Percentiles rank a stretch among this genome's conserved stretches.
phyloP scores from a whole-genome alignment of 1,284 basidiomycete species.

The Marasmius sp. region DNA sequence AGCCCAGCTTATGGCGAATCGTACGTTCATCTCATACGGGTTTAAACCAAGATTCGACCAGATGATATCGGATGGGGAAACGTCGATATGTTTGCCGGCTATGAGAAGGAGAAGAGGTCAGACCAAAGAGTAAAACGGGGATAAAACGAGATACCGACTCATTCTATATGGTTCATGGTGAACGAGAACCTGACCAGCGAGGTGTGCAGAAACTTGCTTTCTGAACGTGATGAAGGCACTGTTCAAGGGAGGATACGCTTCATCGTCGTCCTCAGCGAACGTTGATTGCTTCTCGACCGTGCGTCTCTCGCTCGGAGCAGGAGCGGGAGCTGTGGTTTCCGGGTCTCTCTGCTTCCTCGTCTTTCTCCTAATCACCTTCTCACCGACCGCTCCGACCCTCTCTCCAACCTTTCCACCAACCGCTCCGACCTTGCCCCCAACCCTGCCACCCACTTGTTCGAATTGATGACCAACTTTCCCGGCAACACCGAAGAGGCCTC shows the following conservation, averaged over 20 bases:
- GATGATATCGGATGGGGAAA: slow-evolving; percentile 84
- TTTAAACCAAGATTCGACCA: slow-evolving; percentile 90
- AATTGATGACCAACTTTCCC: slow-evolving; percentile 18
- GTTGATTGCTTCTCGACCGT: slow-evolving; percentile 4
- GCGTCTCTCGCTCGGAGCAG: slow-evolving; percentile 17
- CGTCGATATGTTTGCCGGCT: slow-evolving; percentile 62
- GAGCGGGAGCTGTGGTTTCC: slow-evolving; percentile 10
- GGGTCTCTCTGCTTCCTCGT: slow-evolving; percentile 1
- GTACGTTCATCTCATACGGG: slow-evolving; percentile 76
- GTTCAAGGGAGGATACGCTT: slow-evolving; percentile 66
- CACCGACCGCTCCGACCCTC: slow-evolving; percentile 1
- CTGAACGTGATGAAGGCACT: slow-evolving; percentile 94
- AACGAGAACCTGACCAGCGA: slow-evolving; percentile 70
- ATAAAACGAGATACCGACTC: slow-evolving; percentile 34
- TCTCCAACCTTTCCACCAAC: slow-evolving; percentile 7
- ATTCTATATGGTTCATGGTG: slow-evolving; percentile 84
- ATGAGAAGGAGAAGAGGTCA: slow-evolving; percentile 23
- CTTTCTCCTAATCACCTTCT: slow-evolving; percentile 4
- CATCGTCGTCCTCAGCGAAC: slow-evolving; percentile 12
- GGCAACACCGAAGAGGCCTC: slow-evolving; percentile 16
- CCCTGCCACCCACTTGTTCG: not conserved
- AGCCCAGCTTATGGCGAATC: slow-evolving; percentile 54
- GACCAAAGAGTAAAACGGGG: slow-evolving; percentile 16
- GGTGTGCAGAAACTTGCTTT: slow-evolving; percentile 90
- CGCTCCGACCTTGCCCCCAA: slow-evolving; percentile 5